A percentile compares a stretch with the other conserved stretches of the same genome.
Evolutionary conservation across 2,329 filamentous ascomycete genomes (phyloP).

Genomic region (Curvularia verruculosa): DNA sequence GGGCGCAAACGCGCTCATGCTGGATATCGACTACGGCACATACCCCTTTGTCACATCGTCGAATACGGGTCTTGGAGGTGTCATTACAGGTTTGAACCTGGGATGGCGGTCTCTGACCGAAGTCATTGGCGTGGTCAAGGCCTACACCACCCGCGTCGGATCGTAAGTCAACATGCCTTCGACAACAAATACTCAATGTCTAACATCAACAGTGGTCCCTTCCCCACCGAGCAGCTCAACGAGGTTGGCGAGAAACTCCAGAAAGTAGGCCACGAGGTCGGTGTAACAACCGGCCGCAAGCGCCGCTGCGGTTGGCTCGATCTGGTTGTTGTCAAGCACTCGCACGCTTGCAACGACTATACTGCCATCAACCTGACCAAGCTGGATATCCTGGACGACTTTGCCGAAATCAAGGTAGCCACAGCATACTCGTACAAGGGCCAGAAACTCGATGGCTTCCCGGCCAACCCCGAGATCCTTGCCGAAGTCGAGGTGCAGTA

Average conservation of each 20-base stretch:
- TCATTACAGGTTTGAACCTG: conserved; percentile 67
- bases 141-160: conserved; percentile 68
- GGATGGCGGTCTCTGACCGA: conserved; percentile 66
- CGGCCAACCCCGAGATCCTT: conserved; percentile 65
- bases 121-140: conserved; percentile 70
- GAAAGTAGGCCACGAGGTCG: conserved; percentile 61
- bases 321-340: conserved; percentile 72
- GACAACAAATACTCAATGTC: not conserved
- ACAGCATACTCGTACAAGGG: conserved; percentile 70
- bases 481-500: conserved; percentile 69
- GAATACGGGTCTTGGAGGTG: conserved; percentile 65
- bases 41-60: conserved; percentile 68
- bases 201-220: conserved; percentile 61
- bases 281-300: conserved; percentile 64
- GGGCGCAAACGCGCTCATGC: conserved; percentile 71
- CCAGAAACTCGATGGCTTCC: conserved; percentile 66
- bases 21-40: conserved; percentile 64
- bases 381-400: conserved; percentile 74
- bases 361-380: conserved; percentile 69
- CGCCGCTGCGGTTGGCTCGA: conserved; percentile 70
- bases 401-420: conserved; percentile 75
- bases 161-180: conserved; percentile 31
- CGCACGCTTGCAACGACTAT: conserved; percentile 69
- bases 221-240: conserved; percentile 70
- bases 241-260: conserved; percentile 63